Evolutionary conservation across 768 basidiomycete species (phyloP).

Genomic region (Boletus vinaceobasis): DNA sequence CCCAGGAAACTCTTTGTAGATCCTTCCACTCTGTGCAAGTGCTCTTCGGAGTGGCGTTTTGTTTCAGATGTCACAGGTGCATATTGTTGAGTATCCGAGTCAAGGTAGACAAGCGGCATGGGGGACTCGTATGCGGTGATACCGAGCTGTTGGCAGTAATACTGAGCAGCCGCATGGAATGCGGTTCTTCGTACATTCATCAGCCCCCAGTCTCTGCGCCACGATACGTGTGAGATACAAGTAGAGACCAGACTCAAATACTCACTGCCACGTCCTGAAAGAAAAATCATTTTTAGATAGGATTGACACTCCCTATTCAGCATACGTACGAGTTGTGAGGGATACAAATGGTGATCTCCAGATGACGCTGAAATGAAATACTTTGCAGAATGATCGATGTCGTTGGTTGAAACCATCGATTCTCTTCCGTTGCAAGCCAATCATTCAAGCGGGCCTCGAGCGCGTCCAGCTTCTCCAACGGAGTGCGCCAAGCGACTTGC

Average conservation of each 20-base stretch:
- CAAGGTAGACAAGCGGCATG: constrained; percentile 53
- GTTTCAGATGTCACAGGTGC: background rate
- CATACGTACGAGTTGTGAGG: constrained; percentile 45
- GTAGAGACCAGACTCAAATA: background rate
- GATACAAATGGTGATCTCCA: constrained; percentile 69
- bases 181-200: constrained; percentile 63
- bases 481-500: constrained; percentile 75
- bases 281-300: constrained; percentile 1
- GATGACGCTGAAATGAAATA: constrained; percentile 61
- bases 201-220: constrained; percentile 55
- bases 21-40: constrained; percentile 1
- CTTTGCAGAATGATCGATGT: constrained; percentile 62
- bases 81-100: constrained; percentile 18
- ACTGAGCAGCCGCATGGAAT: constrained; percentile 75
- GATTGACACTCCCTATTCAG: background rate
- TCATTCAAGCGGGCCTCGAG: constrained; percentile 65
- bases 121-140: constrained; percentile 60
- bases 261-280: constrained; percentile 36
- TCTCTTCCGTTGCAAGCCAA: constrained; percentile 77
- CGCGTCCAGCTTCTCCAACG: constrained; percentile 65
- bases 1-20: constrained; percentile 24
- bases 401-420: constrained; percentile 71
- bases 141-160: constrained; percentile 66
- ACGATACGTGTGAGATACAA: constrained; percentile 3
- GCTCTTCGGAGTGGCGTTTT: constrained; percentile 5